A percentile compares a stretch with the other conserved stretches of the same genome.
These are phyloP conservation scores for Suillus placidus DNA, from an alignment of 768 basidiomycete species.

Conservation along the genomic window DNA sequence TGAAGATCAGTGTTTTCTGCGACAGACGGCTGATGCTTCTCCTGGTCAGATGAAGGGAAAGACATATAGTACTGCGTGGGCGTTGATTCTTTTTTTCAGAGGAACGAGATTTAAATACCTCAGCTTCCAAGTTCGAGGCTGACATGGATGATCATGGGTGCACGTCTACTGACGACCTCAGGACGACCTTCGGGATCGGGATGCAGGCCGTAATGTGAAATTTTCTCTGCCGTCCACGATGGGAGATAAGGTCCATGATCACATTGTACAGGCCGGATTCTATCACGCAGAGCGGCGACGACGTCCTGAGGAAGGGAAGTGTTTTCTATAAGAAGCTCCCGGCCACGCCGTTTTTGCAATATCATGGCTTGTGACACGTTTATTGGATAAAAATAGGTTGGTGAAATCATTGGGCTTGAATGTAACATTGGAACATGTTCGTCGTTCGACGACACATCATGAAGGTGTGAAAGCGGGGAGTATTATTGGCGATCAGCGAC, in stretches of 20 bases:
- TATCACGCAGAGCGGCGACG: neutral
- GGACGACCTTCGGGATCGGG: neutral
- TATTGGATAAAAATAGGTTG: neutral
- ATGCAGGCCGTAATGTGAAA: neutral
- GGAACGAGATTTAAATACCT: neutral
- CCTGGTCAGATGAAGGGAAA: constrained; percentile 1
- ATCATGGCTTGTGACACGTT: neutral
- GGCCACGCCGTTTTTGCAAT: neutral
- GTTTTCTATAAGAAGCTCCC: neutral
- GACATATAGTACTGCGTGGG: constrained; percentile 7
- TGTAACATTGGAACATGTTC: neutral
- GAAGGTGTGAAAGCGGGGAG: constrained; percentile 4
- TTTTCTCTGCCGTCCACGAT: neutral
- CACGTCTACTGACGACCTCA: constrained; percentile 4
- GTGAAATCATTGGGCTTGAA: neutral
- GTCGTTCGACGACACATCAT: neutral
- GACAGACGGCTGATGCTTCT: constrained; percentile 2
- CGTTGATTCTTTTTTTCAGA: neutral
- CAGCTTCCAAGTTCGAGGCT: neutral
- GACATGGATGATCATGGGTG: neutral
- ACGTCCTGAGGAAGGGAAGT: neutral
- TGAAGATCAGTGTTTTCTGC: neutral
- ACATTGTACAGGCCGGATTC: neutral
- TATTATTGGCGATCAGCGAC: neutral
- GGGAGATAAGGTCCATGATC: neutral